Conservation (phyloP, 2,329 filamentous ascomycete species). For the Venturia aucupariae region DNA sequence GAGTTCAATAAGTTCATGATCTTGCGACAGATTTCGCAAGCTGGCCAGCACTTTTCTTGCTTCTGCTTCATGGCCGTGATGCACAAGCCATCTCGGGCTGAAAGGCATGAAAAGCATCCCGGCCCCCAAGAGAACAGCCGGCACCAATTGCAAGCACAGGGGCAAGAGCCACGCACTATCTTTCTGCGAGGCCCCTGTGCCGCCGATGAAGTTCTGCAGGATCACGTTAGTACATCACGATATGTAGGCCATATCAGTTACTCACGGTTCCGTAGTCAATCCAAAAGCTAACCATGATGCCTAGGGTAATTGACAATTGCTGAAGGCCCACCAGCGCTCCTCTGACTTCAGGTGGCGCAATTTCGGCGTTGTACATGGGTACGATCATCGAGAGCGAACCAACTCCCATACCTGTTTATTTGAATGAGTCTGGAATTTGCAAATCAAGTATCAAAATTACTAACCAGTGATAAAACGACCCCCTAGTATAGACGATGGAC, state of each 20-base stretch:
- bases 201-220: constrained; percentile 41
- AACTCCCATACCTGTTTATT: constrained; percentile 50
- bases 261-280: constrained; percentile 39
- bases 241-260: constrained; percentile 12
- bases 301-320: constrained; percentile 53
- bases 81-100: constrained; percentile 65
- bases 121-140: constrained; percentile 54
- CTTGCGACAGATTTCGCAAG: constrained; percentile 51
- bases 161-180: constrained; percentile 64
- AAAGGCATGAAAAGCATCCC: constrained; percentile 77
- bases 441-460: constrained; percentile 18
- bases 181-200: constrained; percentile 47
- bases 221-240: constrained; percentile 16
- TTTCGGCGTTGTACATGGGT: constrained; percentile 40
- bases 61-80: constrained; percentile 60
- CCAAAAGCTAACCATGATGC: constrained; percentile 54
- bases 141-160: constrained; percentile 60
- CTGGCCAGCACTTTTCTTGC: constrained; percentile 53
- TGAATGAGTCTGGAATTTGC: constrained; percentile 20
- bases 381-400: constrained; percentile 60
- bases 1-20: constrained; percentile 61
- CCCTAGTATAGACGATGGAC: constrained; percentile 53
- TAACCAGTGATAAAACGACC: constrained; percentile 58
- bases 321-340: constrained; percentile 57
- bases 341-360: constrained; percentile 52